A percentile compares a stretch with the other conserved stretches of the same genome.
Conservation (phyloP, 257 asterid species). For the Eustoma russellianum region DNA sequence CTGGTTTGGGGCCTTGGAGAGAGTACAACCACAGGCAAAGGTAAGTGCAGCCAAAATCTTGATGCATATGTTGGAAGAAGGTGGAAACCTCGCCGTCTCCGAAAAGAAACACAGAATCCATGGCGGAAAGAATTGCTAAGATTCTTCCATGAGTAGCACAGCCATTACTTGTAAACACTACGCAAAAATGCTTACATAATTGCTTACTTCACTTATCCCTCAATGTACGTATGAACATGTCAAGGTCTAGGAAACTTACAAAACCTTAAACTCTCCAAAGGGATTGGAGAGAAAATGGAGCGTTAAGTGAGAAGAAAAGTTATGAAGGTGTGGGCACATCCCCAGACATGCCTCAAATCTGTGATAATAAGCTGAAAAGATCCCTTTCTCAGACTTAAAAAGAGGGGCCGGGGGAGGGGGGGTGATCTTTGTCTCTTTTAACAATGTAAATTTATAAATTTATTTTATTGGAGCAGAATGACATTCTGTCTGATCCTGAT, state of each 20-base stretch:
- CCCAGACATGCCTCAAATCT: no score
- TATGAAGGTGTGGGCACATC: no score
- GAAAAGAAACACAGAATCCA: constrained; percentile 56
- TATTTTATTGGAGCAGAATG: no score
- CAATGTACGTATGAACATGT: background rate
- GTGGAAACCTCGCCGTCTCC: constrained; percentile 40
- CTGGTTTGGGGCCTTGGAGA: constrained; percentile 24
- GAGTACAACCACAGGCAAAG: constrained; percentile 60
- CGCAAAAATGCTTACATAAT: background rate
- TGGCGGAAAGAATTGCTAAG: constrained; percentile 1
- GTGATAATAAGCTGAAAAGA: no score
- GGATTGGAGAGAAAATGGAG: no score
- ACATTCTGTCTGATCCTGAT: no score
- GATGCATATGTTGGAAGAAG: constrained; percentile 42
- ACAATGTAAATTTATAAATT: background rate
- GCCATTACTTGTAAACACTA: background rate
- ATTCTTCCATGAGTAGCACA: background rate
- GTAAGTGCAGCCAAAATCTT: constrained; percentile 39
- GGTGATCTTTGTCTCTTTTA: constrained; percentile 6
- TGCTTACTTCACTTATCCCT: background rate
- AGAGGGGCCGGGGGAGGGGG: background rate
- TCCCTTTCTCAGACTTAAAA: background rate
- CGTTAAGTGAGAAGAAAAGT: no score
- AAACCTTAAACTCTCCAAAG: background rate
- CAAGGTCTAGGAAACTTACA: no score